phyloP scores from a whole-genome alignment of 176 grass and related monocot species.

The Ananas comosus region DNA sequence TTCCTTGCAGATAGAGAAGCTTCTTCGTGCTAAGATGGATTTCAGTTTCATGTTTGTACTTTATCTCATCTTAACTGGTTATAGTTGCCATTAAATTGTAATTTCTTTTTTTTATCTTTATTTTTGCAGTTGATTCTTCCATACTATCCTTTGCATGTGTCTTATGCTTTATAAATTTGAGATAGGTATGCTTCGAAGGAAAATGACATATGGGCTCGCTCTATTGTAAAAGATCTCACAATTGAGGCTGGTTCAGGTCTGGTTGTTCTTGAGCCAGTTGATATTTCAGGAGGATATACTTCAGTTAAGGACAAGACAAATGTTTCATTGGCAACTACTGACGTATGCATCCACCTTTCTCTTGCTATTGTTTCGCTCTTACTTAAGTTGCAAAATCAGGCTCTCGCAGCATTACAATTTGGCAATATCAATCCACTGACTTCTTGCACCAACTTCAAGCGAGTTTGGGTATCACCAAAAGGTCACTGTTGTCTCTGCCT shows the following conservation, averaged over 20 bases:
- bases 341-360: constrained; percentile 89
- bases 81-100: constrained; percentile 12
- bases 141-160: constrained; percentile 6
- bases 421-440: constrained; percentile 76
- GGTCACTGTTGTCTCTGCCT: constrained; percentile 24
- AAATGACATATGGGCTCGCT: constrained; percentile 81
- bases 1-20: constrained; percentile 90
- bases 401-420: constrained; percentile 81
- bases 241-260: constrained; percentile 89
- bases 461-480: constrained; percentile 75
- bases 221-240: constrained; percentile 71
- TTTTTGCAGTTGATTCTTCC: background rate
- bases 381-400: constrained; percentile 90
- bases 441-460: constrained; percentile 88
- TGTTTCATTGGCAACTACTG: constrained; percentile 52
- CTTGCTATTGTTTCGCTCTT: constrained; percentile 77
- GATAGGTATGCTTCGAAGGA: constrained; percentile 97
- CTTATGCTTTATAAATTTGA: constrained; percentile 13
- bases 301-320: constrained; percentile 82
- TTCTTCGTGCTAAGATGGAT: constrained; percentile 89
- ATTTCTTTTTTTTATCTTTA: constrained; percentile 1
- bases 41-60: constrained; percentile 90
- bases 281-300: constrained; percentile 91
- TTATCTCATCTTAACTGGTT: constrained; percentile 14
- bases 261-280: constrained; percentile 78